Percentiles rank a stretch among this genome's conserved stretches.
Evolutionary conservation across 805 yeast genomes (phyloP).

Genomic region (Cephaloascus fragrans): DNA sequence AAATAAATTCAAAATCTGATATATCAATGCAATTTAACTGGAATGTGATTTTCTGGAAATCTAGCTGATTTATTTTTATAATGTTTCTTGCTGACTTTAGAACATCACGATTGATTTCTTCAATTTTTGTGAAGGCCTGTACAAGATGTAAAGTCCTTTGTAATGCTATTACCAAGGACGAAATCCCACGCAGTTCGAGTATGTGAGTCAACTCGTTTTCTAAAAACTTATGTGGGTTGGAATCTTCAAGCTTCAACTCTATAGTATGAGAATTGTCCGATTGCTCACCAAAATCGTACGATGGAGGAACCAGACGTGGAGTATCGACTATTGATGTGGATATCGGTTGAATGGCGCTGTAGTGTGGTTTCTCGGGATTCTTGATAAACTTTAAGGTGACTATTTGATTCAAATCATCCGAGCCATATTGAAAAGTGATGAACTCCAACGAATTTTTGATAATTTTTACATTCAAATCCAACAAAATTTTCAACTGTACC

Average conservation of each 20-base stretch:
- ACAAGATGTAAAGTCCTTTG: slow-evolving; percentile 7
- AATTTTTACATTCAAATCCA: slow-evolving; percentile 14
- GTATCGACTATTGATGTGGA: too few species aligned
- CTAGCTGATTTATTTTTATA: slow-evolving; percentile 4
- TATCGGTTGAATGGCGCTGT: too few species aligned
- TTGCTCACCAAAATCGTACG: too few species aligned
- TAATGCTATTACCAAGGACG: slow-evolving; percentile 4
- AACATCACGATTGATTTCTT: slow-evolving; percentile 16
- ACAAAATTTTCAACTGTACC: slow-evolving; percentile 14
- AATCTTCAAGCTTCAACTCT: slow-evolving; percentile 1
- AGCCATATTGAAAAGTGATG: slow-evolving; percentile 19
- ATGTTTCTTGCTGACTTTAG: slow-evolving; percentile 13
- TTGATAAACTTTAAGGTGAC: background rate
- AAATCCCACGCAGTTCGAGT: background rate
- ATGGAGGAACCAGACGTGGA: background rate
- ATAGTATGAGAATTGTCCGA: slow-evolving; percentile 4
- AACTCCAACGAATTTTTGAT: slow-evolving; percentile 14
- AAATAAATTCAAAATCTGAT: background rate
- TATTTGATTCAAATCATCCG: slow-evolving; percentile 3
- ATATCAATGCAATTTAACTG: slow-evolving; percentile 6
- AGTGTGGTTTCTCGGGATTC: background rate
- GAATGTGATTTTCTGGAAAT: slow-evolving; percentile 5
- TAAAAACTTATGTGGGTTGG: slow-evolving; percentile 17
- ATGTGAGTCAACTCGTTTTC: slow-evolving; percentile 11
- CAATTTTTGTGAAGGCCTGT: slow-evolving; percentile 12